A percentile compares a stretch with the other conserved stretches of the same genome.
Evolutionary conservation across 768 basidiomycete genomes (phyloP).

Genomic region (Boletales sp.): DNA sequence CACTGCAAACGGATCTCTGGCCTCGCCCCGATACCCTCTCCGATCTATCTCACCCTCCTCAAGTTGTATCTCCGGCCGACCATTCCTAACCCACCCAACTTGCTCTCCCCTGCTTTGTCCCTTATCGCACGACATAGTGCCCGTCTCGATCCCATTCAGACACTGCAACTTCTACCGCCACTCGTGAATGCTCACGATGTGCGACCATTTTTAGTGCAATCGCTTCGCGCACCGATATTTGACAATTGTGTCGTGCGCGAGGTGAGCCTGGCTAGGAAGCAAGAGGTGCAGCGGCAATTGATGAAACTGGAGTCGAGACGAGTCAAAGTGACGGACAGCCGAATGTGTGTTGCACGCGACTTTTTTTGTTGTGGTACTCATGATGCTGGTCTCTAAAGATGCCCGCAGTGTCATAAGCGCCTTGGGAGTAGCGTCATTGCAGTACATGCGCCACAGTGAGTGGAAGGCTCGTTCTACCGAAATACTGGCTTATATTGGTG

Average conservation of each 20-base stretch:
- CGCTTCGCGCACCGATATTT: constrained; percentile 61
- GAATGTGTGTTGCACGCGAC: constrained; percentile 67
- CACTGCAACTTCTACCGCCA: constrained; percentile 84
- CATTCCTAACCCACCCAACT: constrained; percentile 44
- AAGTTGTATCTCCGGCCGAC: constrained; percentile 83
- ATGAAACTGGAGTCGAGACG: constrained; percentile 75
- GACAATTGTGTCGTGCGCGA: constrained; percentile 67
- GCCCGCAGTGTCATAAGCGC: constrained; percentile 94
- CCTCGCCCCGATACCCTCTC: constrained; percentile 47
- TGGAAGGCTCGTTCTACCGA: background rate
- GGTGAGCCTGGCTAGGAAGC: constrained; percentile 70
- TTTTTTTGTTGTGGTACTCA: background rate
- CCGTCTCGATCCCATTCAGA: constrained; percentile 77
- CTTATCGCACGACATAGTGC: constrained; percentile 83
- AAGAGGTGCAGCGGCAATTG: constrained; percentile 68
- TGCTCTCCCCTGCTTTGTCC: constrained; percentile 81
- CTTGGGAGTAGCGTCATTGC: constrained; percentile 92
- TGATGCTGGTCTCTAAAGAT: constrained; percentile 45
- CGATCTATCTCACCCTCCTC: constrained; percentile 81
- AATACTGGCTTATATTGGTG: background rate
- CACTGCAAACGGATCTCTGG: constrained; percentile 87
- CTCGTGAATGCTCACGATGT: constrained; percentile 83
- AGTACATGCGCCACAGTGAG: constrained; percentile 84
- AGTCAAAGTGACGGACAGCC: constrained; percentile 86
- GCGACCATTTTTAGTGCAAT: constrained; percentile 69